phyloP scores from a whole-genome alignment of 2,329 filamentous ascomycete genomes.

The Pseudocercospora ulei region DNA sequence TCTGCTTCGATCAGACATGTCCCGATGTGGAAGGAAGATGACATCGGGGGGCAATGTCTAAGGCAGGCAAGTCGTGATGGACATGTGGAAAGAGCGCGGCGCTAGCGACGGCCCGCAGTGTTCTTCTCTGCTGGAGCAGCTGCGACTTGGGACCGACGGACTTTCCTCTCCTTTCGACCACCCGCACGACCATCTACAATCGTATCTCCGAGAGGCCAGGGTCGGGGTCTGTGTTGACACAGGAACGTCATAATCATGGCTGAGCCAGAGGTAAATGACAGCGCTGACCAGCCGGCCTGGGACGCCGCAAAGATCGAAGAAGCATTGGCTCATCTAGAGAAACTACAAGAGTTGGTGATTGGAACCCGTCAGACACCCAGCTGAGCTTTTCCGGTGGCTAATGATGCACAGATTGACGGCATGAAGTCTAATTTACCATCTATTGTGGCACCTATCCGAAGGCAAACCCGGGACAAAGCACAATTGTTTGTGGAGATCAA shows the following conservation, averaged over 20 bases:
- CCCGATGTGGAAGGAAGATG: too few relatives aligned
- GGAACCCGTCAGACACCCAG: background rate
- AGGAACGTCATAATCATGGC: slow-evolving; percentile 3
- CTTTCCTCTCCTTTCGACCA: too few relatives aligned
- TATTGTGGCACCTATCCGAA: slow-evolving; percentile 36
- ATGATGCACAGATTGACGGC: slow-evolving; percentile 35
- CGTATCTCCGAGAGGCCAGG: too few relatives aligned
- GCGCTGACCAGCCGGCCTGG: slow-evolving; percentile 16
- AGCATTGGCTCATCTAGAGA: slow-evolving; percentile 40
- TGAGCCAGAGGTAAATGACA: background rate
- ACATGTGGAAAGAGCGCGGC: too few relatives aligned
- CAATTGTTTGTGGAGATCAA: slow-evolving; percentile 36
- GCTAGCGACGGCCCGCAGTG: too few relatives aligned
- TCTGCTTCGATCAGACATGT: background rate
- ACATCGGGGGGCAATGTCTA: too few relatives aligned
- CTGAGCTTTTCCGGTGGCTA: background rate
- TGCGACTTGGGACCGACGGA: too few relatives aligned
- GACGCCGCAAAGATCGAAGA: slow-evolving; percentile 28
- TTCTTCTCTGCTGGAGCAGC: too few relatives aligned
- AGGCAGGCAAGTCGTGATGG: too few relatives aligned
- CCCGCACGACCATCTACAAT: too few relatives aligned
- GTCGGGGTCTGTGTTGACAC: background rate
- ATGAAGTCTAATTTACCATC: slow-evolving; percentile 39
- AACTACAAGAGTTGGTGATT: slow-evolving; percentile 38
- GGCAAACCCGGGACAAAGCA: slow-evolving; percentile 25